Evolutionary conservation across 1,139 yeast genomes (phyloP), one percentile per base, ranked within the genome.

Genomic region (Yamadazyma trypodendri): DNA sequence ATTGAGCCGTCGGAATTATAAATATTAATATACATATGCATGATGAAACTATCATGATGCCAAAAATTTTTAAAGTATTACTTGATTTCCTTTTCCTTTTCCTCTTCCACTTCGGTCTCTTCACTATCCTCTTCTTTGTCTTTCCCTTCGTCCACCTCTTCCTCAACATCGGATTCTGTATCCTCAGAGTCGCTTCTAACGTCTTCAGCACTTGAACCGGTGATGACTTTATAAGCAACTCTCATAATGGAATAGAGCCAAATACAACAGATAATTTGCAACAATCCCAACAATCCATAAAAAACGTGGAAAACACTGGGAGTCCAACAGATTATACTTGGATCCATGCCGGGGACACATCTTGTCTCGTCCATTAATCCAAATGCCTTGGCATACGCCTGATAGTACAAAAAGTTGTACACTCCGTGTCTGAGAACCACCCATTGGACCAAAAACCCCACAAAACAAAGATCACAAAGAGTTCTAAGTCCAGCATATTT

Each of bases 161-260:
- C 21, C 8, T 18, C 21, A 8, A 18, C 21, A 18, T 18, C 21
- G 5, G 21, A 18, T 6, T 42, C 51, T 17, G 31, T 40, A 15
- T 48, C 68, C 37, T 78, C 84, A 33, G 84, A 92, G 48, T 77
- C 86, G 53, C 87, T 90, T 56, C 95, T 79, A 48, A 95, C 83
- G 42, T 84, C 85, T 57, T 89, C 96, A 36, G 88, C 94, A 24
- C 81, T 79, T 15, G 65, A 70, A 4, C 97, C 97, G 6, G 72
- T 68, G 24, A 87, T 47, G 17, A 88, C 94, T 53, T 73, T 79
- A 42, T 72, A 62, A 14, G 86, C 87, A 22, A 88, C 94, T 50
- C 77, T 79, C 14, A 75, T 46, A 45, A 89, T 88, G 62, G 84
- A 69, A 54, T 69, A 77, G 71, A 87, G 72, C 97, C 97, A 88